A percentile compares a stretch with the other conserved stretches of the same genome.
Evolutionary conservation across 1,284 basidiomycete genomes (phyloP).

Genomic region (Athelia sp.): DNA sequence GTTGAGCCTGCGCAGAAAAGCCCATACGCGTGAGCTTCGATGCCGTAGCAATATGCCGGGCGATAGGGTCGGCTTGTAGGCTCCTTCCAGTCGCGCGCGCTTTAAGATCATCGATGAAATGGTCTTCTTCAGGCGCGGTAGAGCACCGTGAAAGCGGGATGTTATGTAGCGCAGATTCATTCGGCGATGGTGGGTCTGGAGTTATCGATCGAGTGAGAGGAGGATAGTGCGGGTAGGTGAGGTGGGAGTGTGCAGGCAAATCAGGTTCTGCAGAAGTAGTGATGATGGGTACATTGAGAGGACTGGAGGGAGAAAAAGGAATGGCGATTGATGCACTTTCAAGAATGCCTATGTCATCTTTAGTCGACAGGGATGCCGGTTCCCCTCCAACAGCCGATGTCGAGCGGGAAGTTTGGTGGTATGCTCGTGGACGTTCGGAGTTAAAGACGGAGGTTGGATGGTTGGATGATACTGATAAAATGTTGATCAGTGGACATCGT

Average conservation of each 20-base stretch:
- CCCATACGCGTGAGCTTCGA: constrained; percentile 72
- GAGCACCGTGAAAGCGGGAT: constrained; percentile 10
- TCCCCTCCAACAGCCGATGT: constrained; percentile 28
- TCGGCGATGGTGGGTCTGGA: neutral
- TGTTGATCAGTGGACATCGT: too few species aligned
- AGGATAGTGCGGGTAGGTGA: neutral
- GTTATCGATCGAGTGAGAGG: neutral
- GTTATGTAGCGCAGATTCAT: neutral
- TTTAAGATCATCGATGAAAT: constrained; percentile 25
- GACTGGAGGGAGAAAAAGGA: constrained; percentile 15
- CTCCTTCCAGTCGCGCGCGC: constrained; percentile 23
- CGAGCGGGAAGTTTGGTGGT: constrained; percentile 34
- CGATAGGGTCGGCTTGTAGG: constrained; percentile 26
- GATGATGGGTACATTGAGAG: constrained; percentile 14
- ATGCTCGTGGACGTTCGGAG: constrained; percentile 5
- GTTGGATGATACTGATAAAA: neutral
- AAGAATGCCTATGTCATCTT: neutral
- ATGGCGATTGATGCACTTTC: constrained; percentile 2
- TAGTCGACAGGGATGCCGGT: constrained; percentile 10
- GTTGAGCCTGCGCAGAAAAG: constrained; percentile 31
- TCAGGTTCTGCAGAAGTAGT: constrained; percentile 13
- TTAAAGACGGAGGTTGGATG: too few species aligned
- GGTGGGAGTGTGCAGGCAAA: neutral
- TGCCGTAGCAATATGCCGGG: constrained; percentile 35
- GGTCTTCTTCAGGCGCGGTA: constrained; percentile 12